Evolutionary conservation across 2,329 filamentous ascomycete species (phyloP), one percentile per base, ranked within the genome.

Genomic region (Diaporthe eres): DNA sequence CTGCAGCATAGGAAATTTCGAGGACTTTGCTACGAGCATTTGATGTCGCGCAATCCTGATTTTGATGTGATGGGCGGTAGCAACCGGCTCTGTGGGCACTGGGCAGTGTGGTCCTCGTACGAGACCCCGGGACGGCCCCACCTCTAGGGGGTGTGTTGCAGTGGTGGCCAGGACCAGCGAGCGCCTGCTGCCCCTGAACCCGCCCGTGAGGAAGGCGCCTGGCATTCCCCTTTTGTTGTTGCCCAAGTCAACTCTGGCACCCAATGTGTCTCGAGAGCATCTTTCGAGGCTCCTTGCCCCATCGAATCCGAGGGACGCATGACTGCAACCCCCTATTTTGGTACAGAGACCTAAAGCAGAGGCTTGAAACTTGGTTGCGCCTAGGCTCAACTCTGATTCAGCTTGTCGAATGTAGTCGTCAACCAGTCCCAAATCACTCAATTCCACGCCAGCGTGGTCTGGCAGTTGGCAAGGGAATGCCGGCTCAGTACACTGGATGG

Each of bases 341-440:
- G 63, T 53, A 17, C 63, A 68, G 10, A 37, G 44, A 19, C 63
- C 31, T 10, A 68, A 51, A 34, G 44, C 63, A 68, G 19, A 51
- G 42, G 63, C 44, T 37, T 68, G 44, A 39, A 68, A 53, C 47
- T 68, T 31, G 65, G 31, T 68, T 53, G 42, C 13, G 44, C 22
- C 31, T 68, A 53, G 47, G 65, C 49, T 39, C 65, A 68, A 53
- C 65, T 53, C 65, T 70, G 65, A 70, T 70, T 39, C 31, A 70
- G 65, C 15, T 5, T 13, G 22, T 53, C 31, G 34, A 42, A 42
- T 42, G 49, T 31, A 28, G 9, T 70, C 65, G 65, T 53, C 47
- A 53, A 28, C 47, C 65, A 68, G 13, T 39, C 47, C 47, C 47
- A 53, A 39, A 3, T 9, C n/a, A 34, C 13, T 9, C 15, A n/a